These are phyloP conservation scores for Diaporthe velutina DNA, from an alignment of 2,329 filamentous ascomycete genomes.

Conservation along the genomic window DNA sequence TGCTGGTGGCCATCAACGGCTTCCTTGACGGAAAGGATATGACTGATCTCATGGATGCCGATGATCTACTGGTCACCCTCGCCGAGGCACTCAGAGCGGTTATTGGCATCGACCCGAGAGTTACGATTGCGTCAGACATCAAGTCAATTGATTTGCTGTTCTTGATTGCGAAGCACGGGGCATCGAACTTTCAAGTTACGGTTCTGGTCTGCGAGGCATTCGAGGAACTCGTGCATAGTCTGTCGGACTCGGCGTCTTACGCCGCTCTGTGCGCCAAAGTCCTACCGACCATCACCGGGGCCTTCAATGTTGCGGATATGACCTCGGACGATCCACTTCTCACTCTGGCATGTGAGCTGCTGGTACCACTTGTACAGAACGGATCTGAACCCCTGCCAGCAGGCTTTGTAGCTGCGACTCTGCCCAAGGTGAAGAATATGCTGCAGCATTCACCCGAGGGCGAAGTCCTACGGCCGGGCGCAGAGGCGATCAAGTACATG, in stretches of 20 bases:
- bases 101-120: slow-evolving; percentile 82
- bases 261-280: slow-evolving; percentile 86
- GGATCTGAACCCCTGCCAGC: slow-evolving; percentile 87
- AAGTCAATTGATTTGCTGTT: slow-evolving; percentile 88
- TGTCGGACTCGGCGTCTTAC: slow-evolving; percentile 79
- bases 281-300: slow-evolving; percentile 86
- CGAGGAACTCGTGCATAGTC: slow-evolving; percentile 82
- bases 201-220: slow-evolving; percentile 91
- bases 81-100: slow-evolving; percentile 88
- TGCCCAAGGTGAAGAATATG: slow-evolving; percentile 88
- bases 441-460: slow-evolving; percentile 88
- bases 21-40: slow-evolving; percentile 87
- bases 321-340: slow-evolving; percentile 88
- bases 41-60: slow-evolving; percentile 85
- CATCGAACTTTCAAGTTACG: slow-evolving; percentile 90
- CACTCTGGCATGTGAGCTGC: slow-evolving; percentile 82
- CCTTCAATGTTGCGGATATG: slow-evolving; percentile 88
- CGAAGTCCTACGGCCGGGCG: slow-evolving; percentile 88
- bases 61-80: slow-evolving; percentile 91
- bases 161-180: slow-evolving; percentile 87
- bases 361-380: slow-evolving; percentile 84
- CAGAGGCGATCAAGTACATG: slow-evolving; percentile 89
- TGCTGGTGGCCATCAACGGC: slow-evolving; percentile 74
- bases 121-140: slow-evolving; percentile 79
- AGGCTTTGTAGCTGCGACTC: slow-evolving; percentile 85